phyloP scores from a whole-genome alignment of 768 basidiomycete genomes.

The Russula dissimulans region DNA sequence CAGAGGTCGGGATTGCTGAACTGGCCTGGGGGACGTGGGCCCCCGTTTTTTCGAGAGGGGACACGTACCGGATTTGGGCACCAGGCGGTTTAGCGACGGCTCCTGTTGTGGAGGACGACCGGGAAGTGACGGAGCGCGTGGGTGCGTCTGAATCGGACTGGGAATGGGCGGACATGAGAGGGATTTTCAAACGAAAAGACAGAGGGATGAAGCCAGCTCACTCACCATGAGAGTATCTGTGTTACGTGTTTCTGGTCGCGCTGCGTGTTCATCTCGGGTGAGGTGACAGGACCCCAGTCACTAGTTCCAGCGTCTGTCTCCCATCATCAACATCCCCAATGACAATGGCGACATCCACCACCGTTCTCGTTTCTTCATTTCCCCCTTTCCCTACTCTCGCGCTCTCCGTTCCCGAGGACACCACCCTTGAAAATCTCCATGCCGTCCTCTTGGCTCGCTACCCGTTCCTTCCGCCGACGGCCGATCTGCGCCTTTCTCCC shows the following conservation, averaged over 20 bases:
- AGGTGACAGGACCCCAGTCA: background rate
- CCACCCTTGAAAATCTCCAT: constrained; percentile 34
- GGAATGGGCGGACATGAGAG: background rate
- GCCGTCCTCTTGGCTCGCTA: constrained; percentile 39
- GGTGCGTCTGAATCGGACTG: constrained; percentile 79
- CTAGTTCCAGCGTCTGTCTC: background rate
- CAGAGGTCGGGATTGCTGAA: background rate
- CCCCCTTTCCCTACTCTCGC: constrained; percentile 50
- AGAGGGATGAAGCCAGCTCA: background rate
- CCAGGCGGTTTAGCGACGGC: constrained; percentile 67
- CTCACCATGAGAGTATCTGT: background rate
- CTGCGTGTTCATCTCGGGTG: too few species aligned
- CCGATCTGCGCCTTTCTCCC: constrained; percentile 35
- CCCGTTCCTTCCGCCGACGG: constrained; percentile 36
- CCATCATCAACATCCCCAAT: background rate
- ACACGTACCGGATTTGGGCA: constrained; percentile 68
- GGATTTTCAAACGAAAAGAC: background rate
- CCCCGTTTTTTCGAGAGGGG: background rate
- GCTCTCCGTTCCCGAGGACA: constrained; percentile 36
- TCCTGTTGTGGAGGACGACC: constrained; percentile 32
- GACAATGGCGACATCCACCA: constrained; percentile 39
- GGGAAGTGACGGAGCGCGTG: constrained; percentile 32
- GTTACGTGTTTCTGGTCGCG: too few species aligned
- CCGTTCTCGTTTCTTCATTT: constrained; percentile 50
- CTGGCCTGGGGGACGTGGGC: background rate